A percentile compares a stretch with the other conserved stretches of the same genome.
Conservation (phyloP, 2,329 filamentous ascomycete genomes). For the Ascomycota sp. region DNA sequence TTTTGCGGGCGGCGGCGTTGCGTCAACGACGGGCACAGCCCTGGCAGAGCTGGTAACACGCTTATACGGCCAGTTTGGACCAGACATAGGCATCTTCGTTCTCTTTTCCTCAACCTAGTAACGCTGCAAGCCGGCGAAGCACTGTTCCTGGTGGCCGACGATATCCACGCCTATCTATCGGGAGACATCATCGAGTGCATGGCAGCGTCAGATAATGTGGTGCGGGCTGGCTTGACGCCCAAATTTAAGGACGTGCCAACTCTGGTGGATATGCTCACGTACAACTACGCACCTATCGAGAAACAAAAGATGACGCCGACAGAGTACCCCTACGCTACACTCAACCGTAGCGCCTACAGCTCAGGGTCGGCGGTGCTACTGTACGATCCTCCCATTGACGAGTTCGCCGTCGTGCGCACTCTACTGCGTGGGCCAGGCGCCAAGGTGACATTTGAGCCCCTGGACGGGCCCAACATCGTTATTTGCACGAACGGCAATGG, state of each 20-base stretch:
- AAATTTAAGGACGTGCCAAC: constrained; percentile 96
- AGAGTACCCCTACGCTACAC: constrained; percentile 67
- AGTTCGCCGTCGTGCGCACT: constrained; percentile 78
- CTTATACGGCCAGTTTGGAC: constrained; percentile 66
- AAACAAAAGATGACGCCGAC: constrained; percentile 81
- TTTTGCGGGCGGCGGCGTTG: constrained; percentile 57
- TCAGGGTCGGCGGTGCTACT: constrained; percentile 51
- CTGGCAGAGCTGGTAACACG: constrained; percentile 60
- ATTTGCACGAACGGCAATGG: constrained; percentile 76
- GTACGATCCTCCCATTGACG: constrained; percentile 91
- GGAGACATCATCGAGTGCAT: constrained; percentile 98
- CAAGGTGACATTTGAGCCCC: constrained; percentile 72
- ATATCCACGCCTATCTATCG: constrained; percentile 87
- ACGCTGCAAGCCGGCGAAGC: constrained; percentile 75
- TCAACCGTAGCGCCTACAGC: constrained; percentile 67
- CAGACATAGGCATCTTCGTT: constrained; percentile 83
- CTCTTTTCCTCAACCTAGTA: constrained; percentile 96
- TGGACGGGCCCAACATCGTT: constrained; percentile 77
- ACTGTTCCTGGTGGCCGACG: constrained; percentile 88
- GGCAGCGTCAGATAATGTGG: constrained; percentile 96
- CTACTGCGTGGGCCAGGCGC: constrained; percentile 49
- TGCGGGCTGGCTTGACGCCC: constrained; percentile 89
- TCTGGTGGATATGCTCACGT: constrained; percentile 78
- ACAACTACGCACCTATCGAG: constrained; percentile 82
- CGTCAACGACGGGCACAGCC: constrained; percentile 45